Evolutionary conservation across 495 filamentous ascomycete genomes (phyloP).

Genomic region (Cercophora newfieldiana): DNA sequence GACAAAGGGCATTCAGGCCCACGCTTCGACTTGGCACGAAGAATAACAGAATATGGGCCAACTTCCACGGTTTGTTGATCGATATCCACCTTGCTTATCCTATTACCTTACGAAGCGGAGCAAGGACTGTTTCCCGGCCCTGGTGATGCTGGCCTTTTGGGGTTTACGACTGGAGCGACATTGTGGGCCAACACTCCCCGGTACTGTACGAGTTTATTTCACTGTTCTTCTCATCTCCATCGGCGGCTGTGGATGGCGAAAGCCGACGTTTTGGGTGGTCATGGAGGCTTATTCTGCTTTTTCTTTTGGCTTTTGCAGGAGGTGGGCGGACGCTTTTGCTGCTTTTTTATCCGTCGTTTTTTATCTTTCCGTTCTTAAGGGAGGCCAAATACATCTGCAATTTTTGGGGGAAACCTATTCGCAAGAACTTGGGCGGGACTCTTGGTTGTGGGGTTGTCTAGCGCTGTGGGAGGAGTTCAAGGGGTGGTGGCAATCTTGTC

Average conservation of each 20-base stretch:
- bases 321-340: background rate
- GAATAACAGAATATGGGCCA: background rate
- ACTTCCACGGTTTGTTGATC: background rate
- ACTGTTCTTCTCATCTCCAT: background rate
- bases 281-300: background rate
- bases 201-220: constrained; percentile 17
- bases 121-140: background rate
- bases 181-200: background rate
- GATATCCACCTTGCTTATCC: background rate
- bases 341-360: background rate
- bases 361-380: background rate
- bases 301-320: background rate
- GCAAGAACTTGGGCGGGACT: background rate
- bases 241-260: background rate
- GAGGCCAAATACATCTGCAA: constrained; percentile 9
- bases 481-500: background rate
- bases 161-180: background rate
- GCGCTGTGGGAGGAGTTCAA: background rate
- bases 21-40: background rate
- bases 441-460: background rate
- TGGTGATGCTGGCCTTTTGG: background rate
- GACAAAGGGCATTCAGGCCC: background rate
- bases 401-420: background rate
- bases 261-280: background rate
- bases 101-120: background rate